Conservation (phyloP, 2,329 filamentous ascomycete species). For the Aspergillus amoenus region DNA sequence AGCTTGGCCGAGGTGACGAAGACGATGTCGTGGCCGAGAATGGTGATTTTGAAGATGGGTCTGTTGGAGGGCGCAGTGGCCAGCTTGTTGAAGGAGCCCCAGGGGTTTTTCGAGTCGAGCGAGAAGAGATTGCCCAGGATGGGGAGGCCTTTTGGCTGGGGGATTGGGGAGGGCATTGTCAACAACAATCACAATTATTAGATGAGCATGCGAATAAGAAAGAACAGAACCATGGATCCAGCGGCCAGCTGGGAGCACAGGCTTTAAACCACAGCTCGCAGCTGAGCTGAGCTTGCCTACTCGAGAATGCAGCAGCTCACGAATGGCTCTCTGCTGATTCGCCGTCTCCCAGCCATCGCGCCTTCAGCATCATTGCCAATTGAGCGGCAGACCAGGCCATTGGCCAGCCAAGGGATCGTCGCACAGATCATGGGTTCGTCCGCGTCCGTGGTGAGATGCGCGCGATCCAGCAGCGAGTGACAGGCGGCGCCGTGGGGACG, state of each 20-base stretch:
- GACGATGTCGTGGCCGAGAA: constrained; percentile 47
- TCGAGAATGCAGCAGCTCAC: not conserved
- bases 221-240: not conserved
- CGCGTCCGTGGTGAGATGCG: not conserved
- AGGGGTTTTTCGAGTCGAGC: constrained; percentile 50
- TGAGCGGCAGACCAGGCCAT: not conserved
- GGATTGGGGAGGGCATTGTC: constrained; percentile 49
- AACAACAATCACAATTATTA: too few species aligned
- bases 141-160: constrained; percentile 51
- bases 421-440: constrained; percentile 24
- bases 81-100: constrained; percentile 51
- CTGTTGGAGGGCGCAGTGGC: constrained; percentile 51
- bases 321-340: not conserved
- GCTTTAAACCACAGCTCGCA: not conserved
- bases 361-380: not conserved
- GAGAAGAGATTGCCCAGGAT: constrained; percentile 55
- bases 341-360: not conserved
- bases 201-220: too few species aligned
- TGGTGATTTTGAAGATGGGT: constrained; percentile 59
- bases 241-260: not conserved
- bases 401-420: constrained; percentile 20
- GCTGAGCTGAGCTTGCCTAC: not conserved
- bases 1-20: constrained; percentile 56
- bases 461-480: not conserved
- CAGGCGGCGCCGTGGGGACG: not conserved